Percentiles rank a stretch among this genome's conserved stretches.
These are phyloP conservation scores for Coniochaeta ligniaria DNA, from an alignment of 2,329 filamentous ascomycete species.

Conservation along the genomic window DNA sequence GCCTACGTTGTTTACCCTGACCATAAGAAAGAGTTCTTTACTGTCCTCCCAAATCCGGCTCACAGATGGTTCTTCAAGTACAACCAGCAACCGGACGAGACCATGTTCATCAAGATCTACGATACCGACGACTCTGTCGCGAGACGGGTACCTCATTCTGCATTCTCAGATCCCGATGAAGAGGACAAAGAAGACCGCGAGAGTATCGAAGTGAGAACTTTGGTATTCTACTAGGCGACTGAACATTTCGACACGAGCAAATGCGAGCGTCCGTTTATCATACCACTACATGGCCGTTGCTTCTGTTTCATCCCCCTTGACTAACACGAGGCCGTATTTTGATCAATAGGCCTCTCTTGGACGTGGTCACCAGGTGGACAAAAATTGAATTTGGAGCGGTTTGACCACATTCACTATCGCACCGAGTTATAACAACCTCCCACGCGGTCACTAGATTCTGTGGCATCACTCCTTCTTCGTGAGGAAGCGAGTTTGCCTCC, in stretches of 20 bases:
- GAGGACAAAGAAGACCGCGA: conserved; percentile 45
- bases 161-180: conserved; percentile 12
- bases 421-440: too few relatives aligned
- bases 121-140: conserved; percentile 44
- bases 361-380: too few relatives aligned
- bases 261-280: not conserved
- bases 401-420: too few relatives aligned
- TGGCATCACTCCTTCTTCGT: too few relatives aligned
- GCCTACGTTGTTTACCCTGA: conserved; percentile 27
- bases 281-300: too few relatives aligned
- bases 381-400: too few relatives aligned
- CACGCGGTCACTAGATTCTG: too few relatives aligned
- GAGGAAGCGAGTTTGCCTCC: too few relatives aligned
- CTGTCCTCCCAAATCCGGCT: conserved; percentile 25
- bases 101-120: conserved; percentile 51
- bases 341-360: too few relatives aligned
- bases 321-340: too few relatives aligned
- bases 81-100: conserved; percentile 40
- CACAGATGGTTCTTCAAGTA: conserved; percentile 46
- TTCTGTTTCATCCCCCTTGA: too few relatives aligned
- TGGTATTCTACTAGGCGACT: conserved; percentile 17
- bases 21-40: conserved; percentile 29
- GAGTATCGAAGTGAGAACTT: conserved; percentile 16
- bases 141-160: conserved; percentile 16
- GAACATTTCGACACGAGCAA: not conserved